Percentiles rank a stretch among this genome's conserved stretches.
Conservation (phyloP, 441 rosid genomes). For the Dalechampia spathulata region DNA sequence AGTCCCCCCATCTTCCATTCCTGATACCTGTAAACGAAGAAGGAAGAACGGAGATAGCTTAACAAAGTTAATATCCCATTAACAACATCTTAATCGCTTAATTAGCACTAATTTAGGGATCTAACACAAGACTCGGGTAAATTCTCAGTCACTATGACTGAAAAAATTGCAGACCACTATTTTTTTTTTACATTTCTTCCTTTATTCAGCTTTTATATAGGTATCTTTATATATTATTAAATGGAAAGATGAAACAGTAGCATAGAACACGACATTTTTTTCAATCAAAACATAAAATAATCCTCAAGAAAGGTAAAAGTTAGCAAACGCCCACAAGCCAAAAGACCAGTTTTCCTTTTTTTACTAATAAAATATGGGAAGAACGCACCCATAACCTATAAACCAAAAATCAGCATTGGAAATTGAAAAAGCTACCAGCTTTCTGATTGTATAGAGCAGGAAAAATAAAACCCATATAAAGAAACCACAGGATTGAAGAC, state of each 20-base stretch:
- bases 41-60: not conserved
- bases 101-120: slow-evolving; percentile 12
- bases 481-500: not conserved
- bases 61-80: slow-evolving; percentile 8
- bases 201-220: not conserved
- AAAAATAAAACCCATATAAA: not conserved
- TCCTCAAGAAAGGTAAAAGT: not conserved
- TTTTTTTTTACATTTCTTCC: not conserved
- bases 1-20: slow-evolving; percentile 14
- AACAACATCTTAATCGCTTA: not conserved
- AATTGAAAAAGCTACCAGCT: not conserved
- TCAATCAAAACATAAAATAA: slow-evolving; percentile 3
- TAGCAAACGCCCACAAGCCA: not conserved
- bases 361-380: not conserved
- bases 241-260: not conserved
- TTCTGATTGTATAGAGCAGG: not conserved
- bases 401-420: not conserved
- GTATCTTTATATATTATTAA: not conserved
- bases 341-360: not conserved
- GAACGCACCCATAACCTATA: too few species aligned
- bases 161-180: not conserved
- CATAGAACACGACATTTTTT: slow-evolving; percentile 18
- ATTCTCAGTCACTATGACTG: not conserved
- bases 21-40: slow-evolving; percentile 15
- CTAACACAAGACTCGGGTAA: slow-evolving; percentile 4